Conservation (phyloP, 768 basidiomycete species). For the Serendipita indica region DNA sequence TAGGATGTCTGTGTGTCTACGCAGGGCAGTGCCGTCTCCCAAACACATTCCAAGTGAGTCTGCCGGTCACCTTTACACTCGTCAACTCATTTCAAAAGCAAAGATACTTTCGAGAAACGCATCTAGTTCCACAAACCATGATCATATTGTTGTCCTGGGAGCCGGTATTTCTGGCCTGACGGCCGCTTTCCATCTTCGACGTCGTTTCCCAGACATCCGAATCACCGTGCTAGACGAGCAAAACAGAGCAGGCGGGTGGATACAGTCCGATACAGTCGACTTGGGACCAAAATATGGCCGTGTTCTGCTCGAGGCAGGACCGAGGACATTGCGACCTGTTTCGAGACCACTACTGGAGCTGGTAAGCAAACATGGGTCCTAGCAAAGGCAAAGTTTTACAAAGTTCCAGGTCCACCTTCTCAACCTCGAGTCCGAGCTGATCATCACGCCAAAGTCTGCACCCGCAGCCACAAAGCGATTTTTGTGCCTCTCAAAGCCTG, state of each 20-base stretch:
- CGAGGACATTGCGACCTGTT: slow-evolving; percentile 70
- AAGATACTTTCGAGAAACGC: neutral
- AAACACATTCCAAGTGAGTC: too few relatives aligned
- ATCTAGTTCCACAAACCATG: neutral
- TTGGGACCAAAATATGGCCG: slow-evolving; percentile 25
- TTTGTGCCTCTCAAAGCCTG: slow-evolving; percentile 38
- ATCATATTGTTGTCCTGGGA: slow-evolving; percentile 49
- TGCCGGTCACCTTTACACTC: too few relatives aligned
- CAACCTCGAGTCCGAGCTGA: slow-evolving; percentile 38
- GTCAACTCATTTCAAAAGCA: too few relatives aligned
- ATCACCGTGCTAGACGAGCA: slow-evolving; percentile 61
- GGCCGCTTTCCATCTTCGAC: slow-evolving; percentile 60
- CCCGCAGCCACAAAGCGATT: slow-evolving; percentile 68
- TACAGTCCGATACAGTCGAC: slow-evolving; percentile 41
- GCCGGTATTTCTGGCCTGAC: slow-evolving; percentile 74
- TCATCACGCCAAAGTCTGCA: slow-evolving; percentile 51
- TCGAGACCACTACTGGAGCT: slow-evolving; percentile 61
- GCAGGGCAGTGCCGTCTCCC: too few relatives aligned
- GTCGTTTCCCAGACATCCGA: slow-evolving; percentile 40
- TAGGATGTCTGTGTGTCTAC: too few relatives aligned
- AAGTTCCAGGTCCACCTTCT: slow-evolving; percentile 59
- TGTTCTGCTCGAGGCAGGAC: slow-evolving; percentile 71
- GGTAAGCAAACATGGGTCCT: slow-evolving; percentile 31
- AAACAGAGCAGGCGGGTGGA: slow-evolving; percentile 71
- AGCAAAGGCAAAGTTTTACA: neutral